These are phyloP conservation scores for Adansonia digitata DNA, from an alignment of 345 rosid species.

Conservation along the genomic window DNA sequence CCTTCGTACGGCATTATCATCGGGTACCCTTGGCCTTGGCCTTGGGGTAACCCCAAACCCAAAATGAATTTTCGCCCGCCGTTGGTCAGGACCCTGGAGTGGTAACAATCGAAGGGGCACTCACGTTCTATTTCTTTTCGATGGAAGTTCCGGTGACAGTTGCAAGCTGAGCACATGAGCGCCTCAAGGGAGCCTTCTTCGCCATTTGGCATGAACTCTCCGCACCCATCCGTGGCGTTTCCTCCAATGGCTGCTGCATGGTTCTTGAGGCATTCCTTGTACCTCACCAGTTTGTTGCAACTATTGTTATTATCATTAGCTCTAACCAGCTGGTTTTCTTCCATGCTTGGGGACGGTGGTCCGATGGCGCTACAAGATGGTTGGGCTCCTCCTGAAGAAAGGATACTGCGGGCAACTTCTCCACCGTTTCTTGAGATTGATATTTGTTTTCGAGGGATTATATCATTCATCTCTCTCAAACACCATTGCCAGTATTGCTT, in stretches of 20 bases:
- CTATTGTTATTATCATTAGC: constrained; percentile 3
- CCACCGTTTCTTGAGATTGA: background rate
- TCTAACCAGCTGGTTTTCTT: constrained; percentile 22
- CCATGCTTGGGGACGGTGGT: constrained; percentile 25
- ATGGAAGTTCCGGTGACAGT: constrained; percentile 88
- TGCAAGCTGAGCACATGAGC: constrained; percentile 80
- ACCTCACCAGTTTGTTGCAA: constrained; percentile 41
- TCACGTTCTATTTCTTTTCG: constrained; percentile 69
- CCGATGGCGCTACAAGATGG: background rate
- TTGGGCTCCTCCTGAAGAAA: constrained; percentile 19
- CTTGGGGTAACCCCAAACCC: constrained; percentile 12
- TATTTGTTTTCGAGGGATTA: background rate
- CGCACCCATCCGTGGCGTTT: constrained; percentile 86
- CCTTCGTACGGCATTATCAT: constrained; percentile 64
- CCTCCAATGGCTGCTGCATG: constrained; percentile 97
- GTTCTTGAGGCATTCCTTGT: constrained; percentile 80
- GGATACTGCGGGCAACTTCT: background rate
- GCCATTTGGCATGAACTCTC: no score
- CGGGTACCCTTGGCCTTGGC: no score
- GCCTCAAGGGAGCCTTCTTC: constrained; percentile 80
- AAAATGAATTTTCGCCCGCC: constrained; percentile 36
- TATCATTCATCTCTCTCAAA: background rate
- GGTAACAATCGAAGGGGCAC: constrained; percentile 11
- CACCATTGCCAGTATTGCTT: background rate
- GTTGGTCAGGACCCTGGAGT: background rate